A percentile compares a stretch with the other conserved stretches of the same genome.
Conservation (phyloP, 768 basidiomycete genomes). For the Austroboletus eburneus region DNA sequence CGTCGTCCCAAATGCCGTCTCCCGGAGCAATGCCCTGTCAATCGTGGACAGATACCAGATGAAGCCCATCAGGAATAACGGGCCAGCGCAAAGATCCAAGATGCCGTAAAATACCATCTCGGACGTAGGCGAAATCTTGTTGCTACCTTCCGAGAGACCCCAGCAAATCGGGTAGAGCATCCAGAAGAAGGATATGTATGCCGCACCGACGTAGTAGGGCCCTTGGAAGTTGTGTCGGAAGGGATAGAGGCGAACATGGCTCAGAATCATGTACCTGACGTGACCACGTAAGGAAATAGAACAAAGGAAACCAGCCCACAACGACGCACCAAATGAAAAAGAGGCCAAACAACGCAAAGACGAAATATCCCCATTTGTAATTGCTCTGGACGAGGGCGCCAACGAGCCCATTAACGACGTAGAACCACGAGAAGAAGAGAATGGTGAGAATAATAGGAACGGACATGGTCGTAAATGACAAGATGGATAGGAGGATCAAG, state of each 20-base stretch:
- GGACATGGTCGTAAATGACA: conserved; percentile 45
- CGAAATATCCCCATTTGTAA: conserved; percentile 55
- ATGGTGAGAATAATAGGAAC: conserved; percentile 42
- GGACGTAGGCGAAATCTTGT: conserved; percentile 44
- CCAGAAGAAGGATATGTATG: conserved; percentile 51
- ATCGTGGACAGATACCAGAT: conserved; percentile 14
- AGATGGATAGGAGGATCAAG: conserved; percentile 42
- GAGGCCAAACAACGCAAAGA: conserved; percentile 43
- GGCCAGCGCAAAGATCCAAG: conserved; percentile 37
- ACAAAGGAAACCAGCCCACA: no score
- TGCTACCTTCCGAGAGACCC: conserved; percentile 50
- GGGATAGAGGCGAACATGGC: conserved; percentile 22
- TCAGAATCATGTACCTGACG: conserved; percentile 29
- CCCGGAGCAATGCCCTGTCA: neutral
- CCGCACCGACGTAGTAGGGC: conserved; percentile 34
- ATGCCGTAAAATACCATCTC: conserved; percentile 58
- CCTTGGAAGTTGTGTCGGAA: conserved; percentile 24
- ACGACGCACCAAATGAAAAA: conserved; percentile 46
- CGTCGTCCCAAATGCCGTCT: conserved; percentile 9
- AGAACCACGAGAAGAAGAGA: conserved; percentile 38
- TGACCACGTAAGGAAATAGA: no score
- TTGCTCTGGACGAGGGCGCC: conserved; percentile 47
- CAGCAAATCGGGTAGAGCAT: conserved; percentile 55
- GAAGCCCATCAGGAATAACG: conserved; percentile 35
- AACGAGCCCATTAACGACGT: conserved; percentile 44